Conservation (phyloP, 169 alveolate species). For the Babesia divergens region DNA sequence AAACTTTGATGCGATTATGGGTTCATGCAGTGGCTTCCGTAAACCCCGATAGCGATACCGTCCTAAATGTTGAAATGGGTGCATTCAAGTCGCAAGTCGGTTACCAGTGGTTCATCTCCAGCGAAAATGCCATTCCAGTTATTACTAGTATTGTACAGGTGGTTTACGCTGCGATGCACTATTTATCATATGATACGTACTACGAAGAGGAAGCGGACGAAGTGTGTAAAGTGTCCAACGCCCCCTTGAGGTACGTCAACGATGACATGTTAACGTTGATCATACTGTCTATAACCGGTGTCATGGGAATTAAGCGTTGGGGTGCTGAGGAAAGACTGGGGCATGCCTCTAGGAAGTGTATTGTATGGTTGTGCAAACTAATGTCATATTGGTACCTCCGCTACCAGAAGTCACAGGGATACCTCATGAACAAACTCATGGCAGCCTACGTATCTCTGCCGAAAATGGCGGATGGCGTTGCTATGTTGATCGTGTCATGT, state of each 20-base stretch:
- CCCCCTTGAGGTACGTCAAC: constrained; percentile 21
- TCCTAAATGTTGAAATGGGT: constrained; percentile 40
- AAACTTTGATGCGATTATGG: constrained; percentile 37
- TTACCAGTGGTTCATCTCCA: constrained; percentile 36
- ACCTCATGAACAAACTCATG: constrained; percentile 56
- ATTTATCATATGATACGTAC: constrained; percentile 7
- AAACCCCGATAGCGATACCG: constrained; percentile 24
- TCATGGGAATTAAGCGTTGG: neutral
- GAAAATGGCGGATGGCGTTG: constrained; percentile 34
- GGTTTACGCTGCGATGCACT: constrained; percentile 1
- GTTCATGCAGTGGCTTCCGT: constrained; percentile 27
- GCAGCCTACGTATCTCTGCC: constrained; percentile 21
- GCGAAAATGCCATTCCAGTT: constrained; percentile 3
- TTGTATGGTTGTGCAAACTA: constrained; percentile 18
- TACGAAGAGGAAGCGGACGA: constrained; percentile 27
- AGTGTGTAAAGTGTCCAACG: neutral
- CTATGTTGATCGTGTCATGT: constrained; percentile 37
- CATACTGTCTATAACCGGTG: constrained; percentile 20
- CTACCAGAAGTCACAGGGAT: constrained; percentile 43
- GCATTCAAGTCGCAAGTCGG: constrained; percentile 45
- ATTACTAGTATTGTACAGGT: constrained; percentile 6
- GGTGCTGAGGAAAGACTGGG: constrained; percentile 4
- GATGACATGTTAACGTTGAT: constrained; percentile 33
- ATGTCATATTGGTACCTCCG: constrained; percentile 56
- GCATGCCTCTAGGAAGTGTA: constrained; percentile 3